Conservation (phyloP, 306 rosid species). For the Vigna hirtella region DNA sequence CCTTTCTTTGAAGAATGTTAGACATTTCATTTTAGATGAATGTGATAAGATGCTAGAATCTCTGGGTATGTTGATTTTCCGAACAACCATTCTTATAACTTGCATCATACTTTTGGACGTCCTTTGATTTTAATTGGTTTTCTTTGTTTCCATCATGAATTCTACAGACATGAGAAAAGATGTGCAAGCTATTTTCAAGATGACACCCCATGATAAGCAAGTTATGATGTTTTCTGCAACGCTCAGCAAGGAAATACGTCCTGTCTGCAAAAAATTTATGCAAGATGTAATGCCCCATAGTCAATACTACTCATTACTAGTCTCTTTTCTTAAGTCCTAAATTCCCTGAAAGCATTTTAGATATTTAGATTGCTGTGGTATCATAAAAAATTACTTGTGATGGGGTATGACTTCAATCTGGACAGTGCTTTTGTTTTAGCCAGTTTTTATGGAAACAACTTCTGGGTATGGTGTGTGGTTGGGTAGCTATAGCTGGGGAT, state of each 20-base stretch:
- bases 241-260: slow-evolving; percentile 99
- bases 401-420: slow-evolving; percentile 42
- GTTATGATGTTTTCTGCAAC: slow-evolving; percentile 99
- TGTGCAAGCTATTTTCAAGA: slow-evolving; percentile 96
- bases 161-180: slow-evolving; percentile 96
- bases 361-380: slow-evolving; percentile 52
- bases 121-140: background rate
- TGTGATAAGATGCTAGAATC: slow-evolving; percentile 99
- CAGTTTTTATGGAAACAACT: slow-evolving; percentile 39
- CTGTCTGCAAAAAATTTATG: slow-evolving; percentile 99
- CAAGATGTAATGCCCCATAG: slow-evolving; percentile 98
- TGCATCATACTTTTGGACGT: background rate
- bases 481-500: slow-evolving; percentile 32
- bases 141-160: slow-evolving; percentile 39
- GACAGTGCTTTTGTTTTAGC: slow-evolving; percentile 23
- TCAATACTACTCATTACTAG: slow-evolving; percentile 85
- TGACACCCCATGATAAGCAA: slow-evolving; percentile 99
- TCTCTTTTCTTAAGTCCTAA: slow-evolving; percentile 68
- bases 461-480: slow-evolving; percentile 43
- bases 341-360: slow-evolving; percentile 56
- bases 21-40: slow-evolving; percentile 95
- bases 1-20: slow-evolving; percentile 87
- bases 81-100: background rate
- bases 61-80: slow-evolving; percentile 64
- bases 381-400: slow-evolving; percentile 38